These are phyloP conservation scores for Otatea glauca DNA, from an alignment of 176 grass and related monocot genomes.

Conservation along the genomic window DNA sequence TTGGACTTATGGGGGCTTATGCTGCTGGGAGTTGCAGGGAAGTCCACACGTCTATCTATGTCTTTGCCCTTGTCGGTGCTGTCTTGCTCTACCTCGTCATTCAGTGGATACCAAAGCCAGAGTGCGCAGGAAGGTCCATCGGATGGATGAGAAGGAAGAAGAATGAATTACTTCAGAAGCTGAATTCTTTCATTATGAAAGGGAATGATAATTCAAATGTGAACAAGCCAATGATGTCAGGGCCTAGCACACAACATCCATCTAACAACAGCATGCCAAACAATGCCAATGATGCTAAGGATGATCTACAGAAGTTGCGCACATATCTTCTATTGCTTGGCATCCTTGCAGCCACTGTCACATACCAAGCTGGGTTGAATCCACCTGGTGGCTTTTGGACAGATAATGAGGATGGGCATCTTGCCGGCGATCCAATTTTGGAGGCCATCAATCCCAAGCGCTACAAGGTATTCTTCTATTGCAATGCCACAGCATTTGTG, in stretches of 20 bases:
- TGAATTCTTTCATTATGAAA: not conserved
- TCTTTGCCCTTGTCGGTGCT: slow-evolving; percentile 43
- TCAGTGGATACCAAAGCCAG: slow-evolving; percentile 34
- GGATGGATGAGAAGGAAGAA: slow-evolving; percentile 8
- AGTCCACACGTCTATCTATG: slow-evolving; percentile 45
- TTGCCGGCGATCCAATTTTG: slow-evolving; percentile 39
- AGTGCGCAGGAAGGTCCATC: not conserved
- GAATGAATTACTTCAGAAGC: not conserved
- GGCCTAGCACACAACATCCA: not conserved
- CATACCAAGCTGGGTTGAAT: slow-evolving; percentile 53
- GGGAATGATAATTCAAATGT: not conserved
- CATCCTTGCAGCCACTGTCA: slow-evolving; percentile 48
- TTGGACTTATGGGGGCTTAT: slow-evolving; percentile 55
- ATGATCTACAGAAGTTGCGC: slow-evolving; percentile 40
- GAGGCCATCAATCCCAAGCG: not conserved
- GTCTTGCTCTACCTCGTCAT: slow-evolving; percentile 37
- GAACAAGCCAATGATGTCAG: not conserved
- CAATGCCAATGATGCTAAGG: not conserved
- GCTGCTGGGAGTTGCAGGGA: slow-evolving; percentile 54
- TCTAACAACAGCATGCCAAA: not conserved
- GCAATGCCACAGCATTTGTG: slow-evolving; percentile 62
- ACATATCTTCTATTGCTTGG: slow-evolving; percentile 51
- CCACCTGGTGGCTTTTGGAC: slow-evolving; percentile 51
- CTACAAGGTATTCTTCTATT: slow-evolving; percentile 64
- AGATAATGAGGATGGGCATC: slow-evolving; percentile 13